Conservation (phyloP, 257 asterid genomes). For the Linaria vulgaris region DNA sequence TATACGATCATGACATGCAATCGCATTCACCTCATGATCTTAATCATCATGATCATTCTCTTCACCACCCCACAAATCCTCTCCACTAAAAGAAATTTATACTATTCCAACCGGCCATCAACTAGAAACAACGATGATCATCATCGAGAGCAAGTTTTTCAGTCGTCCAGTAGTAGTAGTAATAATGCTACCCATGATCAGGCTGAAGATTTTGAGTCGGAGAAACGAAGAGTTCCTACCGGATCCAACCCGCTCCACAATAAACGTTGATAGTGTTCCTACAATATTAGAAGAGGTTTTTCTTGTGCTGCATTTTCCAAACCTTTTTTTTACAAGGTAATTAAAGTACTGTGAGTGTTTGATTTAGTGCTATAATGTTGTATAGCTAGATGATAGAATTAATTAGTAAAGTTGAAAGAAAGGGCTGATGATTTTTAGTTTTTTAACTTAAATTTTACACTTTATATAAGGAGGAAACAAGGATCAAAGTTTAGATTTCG, state of each 20-base stretch:
- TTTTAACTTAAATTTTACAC: too few relatives aligned
- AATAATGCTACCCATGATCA: conserved; percentile 15
- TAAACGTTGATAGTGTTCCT: conserved; percentile 41
- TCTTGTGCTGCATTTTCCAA: too few relatives aligned
- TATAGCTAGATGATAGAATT: too few relatives aligned
- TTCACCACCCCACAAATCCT: conserved; percentile 27
- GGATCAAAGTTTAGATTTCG: too few relatives aligned
- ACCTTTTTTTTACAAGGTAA: too few relatives aligned
- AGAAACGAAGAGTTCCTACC: conserved; percentile 53
- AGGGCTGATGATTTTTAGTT: too few relatives aligned
- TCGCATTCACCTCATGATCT: conserved; percentile 35
- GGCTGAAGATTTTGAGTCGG: conserved; percentile 34
- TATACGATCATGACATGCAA: conserved; percentile 26
- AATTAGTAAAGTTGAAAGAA: too few relatives aligned
- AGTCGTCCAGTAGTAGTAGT: neutral
- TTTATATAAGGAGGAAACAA: too few relatives aligned
- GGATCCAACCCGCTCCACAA: conserved; percentile 72
- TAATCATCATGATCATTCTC: conserved; percentile 40
- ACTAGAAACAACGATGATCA: neutral
- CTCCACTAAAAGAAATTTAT: neutral
- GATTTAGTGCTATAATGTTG: too few relatives aligned
- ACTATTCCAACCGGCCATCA: conserved; percentile 23
- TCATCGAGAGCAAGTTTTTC: conserved; percentile 12
- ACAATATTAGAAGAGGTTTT: too few relatives aligned
- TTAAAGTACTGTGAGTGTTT: too few relatives aligned